Percentiles rank a stretch among this genome's conserved stretches.
phyloP scores from a whole-genome alignment of 257 asterid genomes.

The Nicotiana obtusifolia region DNA sequence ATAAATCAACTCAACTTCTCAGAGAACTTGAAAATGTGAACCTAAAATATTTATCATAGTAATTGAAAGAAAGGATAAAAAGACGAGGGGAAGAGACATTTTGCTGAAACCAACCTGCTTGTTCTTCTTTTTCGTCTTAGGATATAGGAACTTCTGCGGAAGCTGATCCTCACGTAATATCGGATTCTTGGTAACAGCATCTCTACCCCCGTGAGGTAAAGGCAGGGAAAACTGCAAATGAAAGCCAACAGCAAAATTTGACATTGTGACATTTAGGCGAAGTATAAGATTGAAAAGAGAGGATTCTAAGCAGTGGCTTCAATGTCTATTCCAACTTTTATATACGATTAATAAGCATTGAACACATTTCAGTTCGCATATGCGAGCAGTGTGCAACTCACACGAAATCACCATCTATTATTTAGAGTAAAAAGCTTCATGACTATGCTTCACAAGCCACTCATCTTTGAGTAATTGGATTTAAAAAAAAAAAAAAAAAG shows the following conservation, averaged over 20 bases:
- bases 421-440: background rate
- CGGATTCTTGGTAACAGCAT: conserved; percentile 79
- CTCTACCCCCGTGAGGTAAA: conserved; percentile 89
- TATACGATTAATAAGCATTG: background rate
- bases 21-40: background rate
- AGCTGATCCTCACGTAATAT: conserved; percentile 94
- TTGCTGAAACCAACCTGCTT: conserved; percentile 44
- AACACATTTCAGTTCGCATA: background rate
- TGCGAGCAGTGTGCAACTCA: background rate
- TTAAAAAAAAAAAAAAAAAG: rapidly evolving
- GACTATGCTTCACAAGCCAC: background rate
- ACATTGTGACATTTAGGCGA: background rate
- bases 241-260: conserved; percentile 1
- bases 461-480: background rate
- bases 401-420: background rate
- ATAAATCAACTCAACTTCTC: background rate
- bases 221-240: conserved; percentile 81
- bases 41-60: background rate
- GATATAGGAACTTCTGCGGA: conserved; percentile 74
- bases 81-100: background rate
- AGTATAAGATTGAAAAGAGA: background rate
- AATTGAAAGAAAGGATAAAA: background rate
- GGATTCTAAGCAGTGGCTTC: background rate
- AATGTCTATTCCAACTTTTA: background rate
- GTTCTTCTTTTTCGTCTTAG: conserved; percentile 80